phyloP scores from a whole-genome alignment of 2,329 filamentous ascomycete genomes.

The Cryphonectria japonica region DNA sequence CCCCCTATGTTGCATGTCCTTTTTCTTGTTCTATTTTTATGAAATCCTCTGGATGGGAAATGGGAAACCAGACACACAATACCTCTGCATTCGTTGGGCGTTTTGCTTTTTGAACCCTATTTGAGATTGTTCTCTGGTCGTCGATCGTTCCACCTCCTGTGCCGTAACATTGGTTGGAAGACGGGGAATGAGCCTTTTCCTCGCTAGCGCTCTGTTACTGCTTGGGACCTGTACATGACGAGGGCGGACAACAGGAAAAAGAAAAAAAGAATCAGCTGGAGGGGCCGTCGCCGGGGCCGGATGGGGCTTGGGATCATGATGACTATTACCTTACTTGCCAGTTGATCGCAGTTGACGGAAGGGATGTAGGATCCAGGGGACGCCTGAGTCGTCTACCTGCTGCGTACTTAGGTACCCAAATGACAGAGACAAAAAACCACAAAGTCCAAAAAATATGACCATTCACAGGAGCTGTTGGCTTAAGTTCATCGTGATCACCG shows the following conservation, averaged over 20 bases:
- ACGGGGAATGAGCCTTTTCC: too few species aligned
- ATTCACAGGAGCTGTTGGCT: background rate
- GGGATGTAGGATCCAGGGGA: background rate
- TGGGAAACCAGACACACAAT: conserved; percentile 26
- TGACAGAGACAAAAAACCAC: background rate
- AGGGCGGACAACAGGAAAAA: background rate
- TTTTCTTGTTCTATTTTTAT: conserved; percentile 12
- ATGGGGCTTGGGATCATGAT: background rate
- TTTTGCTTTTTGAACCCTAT: conserved; percentile 13
- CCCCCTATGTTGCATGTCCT: conserved; percentile 12
- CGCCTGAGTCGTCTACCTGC: background rate
- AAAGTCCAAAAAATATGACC: background rate
- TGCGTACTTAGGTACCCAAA: background rate
- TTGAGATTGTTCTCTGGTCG: background rate
- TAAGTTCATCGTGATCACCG: background rate
- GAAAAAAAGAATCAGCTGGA: background rate
- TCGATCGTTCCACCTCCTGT: background rate
- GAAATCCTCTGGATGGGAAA: conserved; percentile 19
- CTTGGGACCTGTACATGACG: background rate
- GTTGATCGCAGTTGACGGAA: background rate
- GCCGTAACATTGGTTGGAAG: background rate
- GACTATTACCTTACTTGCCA: background rate
- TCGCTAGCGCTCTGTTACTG: background rate
- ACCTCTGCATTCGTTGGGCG: conserved; percentile 30
- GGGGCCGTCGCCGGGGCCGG: too few species aligned